Evolutionary conservation across 1,284 basidiomycete species (phyloP).

Genomic region (Rhodotorula sp.): DNA sequence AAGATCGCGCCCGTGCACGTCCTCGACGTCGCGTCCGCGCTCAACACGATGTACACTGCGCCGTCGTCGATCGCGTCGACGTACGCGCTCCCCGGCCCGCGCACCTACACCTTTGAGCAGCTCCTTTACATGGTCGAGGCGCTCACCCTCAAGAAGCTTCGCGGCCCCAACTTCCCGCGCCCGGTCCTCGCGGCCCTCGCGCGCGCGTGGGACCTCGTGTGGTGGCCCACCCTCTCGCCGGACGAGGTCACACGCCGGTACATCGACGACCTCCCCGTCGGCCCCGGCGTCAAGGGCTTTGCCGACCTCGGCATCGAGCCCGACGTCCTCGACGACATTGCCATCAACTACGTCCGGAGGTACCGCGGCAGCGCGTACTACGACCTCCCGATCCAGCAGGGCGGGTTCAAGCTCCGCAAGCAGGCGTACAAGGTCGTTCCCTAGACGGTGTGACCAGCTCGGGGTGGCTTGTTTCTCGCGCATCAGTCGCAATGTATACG

Average conservation of each 20-base stretch:
- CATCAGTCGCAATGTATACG: neutral
- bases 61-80: constrained; percentile 65
- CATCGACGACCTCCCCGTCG: constrained; percentile 68
- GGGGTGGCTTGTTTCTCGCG: neutral
- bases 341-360: constrained; percentile 85
- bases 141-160: constrained; percentile 72
- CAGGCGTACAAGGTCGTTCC: constrained; percentile 56
- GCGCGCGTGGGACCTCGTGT: constrained; percentile 68
- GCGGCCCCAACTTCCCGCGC: constrained; percentile 75
- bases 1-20: constrained; percentile 90
- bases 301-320: constrained; percentile 64
- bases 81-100: constrained; percentile 84
- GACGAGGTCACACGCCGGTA: constrained; percentile 89
- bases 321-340: constrained; percentile 83
- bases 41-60: constrained; percentile 73
- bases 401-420: constrained; percentile 51
- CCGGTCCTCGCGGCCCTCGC: constrained; percentile 68
- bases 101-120: constrained; percentile 80
- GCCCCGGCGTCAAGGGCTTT: constrained; percentile 61
- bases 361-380: constrained; percentile 67
- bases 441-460: constrained; percentile 42
- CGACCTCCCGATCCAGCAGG: constrained; percentile 54
- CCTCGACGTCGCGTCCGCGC: constrained; percentile 88
- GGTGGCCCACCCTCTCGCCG: constrained; percentile 91
- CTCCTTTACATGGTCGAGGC: constrained; percentile 78